A percentile compares a stretch with the other conserved stretches of the same genome.
phyloP scores from a whole-genome alignment of 2,329 filamentous ascomycete species.

The Plenodomus lindquistii region DNA sequence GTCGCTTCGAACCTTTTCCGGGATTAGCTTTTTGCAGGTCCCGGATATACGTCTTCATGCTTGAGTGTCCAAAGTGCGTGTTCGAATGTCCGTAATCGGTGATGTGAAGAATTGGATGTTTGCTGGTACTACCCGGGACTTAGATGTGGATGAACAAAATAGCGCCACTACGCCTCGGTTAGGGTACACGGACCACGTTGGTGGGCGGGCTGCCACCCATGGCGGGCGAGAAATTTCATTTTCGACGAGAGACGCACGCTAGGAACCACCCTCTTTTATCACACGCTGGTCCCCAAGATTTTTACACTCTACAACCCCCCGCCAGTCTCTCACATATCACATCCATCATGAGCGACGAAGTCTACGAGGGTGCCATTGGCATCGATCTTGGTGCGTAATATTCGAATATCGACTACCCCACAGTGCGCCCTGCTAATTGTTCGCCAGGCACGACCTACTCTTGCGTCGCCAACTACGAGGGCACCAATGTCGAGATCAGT shows the following conservation, averaged over 20 bases:
- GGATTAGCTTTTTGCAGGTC: no score
- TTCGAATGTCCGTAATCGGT: no score
- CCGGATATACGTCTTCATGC: no score
- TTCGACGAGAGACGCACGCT: not conserved
- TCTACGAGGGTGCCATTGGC: constrained; percentile 99
- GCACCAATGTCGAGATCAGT: constrained; percentile 99
- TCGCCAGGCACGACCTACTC: constrained; percentile 94
- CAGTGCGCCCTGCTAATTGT: constrained; percentile 39
- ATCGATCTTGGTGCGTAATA: constrained; percentile 86
- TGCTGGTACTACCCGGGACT: no score
- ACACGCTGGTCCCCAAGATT: constrained; percentile 5
- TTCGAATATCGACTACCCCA: constrained; percentile 27
- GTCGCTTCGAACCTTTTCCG: no score
- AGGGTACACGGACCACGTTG: not conserved
- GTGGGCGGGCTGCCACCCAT: not conserved
- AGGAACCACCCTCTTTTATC: constrained; percentile 22
- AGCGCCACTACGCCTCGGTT: not conserved
- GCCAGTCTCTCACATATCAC: constrained; percentile 36
- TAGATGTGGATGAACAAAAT: not conserved
- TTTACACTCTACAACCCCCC: constrained; percentile 36
- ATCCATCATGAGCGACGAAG: constrained; percentile 88
- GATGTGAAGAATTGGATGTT: no score
- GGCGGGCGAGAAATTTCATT: not conserved
- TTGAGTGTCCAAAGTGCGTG: no score
- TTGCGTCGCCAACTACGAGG: constrained; percentile 99